These are phyloP conservation scores for Rhizopogon salebrosus DNA, from an alignment of 768 basidiomycete genomes.

Conservation along the genomic window DNA sequence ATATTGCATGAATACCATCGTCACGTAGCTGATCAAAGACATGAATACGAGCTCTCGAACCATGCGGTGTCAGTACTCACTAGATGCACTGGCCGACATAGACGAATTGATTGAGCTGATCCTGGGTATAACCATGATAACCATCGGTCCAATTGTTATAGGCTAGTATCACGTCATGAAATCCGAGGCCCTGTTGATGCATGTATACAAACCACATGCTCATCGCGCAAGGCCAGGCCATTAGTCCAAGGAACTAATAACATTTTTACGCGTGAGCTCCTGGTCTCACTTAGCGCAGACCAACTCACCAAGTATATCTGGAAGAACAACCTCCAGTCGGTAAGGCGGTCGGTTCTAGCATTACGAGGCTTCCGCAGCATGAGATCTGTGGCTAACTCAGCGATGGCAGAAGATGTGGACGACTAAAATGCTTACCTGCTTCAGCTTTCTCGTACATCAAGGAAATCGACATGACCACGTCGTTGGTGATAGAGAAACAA, in stretches of 20 bases:
- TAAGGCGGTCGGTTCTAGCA: slow-evolving; percentile 43
- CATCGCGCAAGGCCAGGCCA: slow-evolving; percentile 44
- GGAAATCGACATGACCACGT: slow-evolving; percentile 46
- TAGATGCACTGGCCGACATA: slow-evolving; percentile 41
- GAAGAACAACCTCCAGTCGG: slow-evolving; percentile 42
- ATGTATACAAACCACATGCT: slow-evolving; percentile 36
- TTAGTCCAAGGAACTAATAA: slow-evolving; percentile 36
- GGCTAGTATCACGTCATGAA: slow-evolving; percentile 33
- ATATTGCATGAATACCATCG: slow-evolving; percentile 43
- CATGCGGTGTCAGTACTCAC: slow-evolving; percentile 21
- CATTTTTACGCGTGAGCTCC: slow-evolving; percentile 1
- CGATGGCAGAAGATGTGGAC: background rate
- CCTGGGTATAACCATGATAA: slow-evolving; percentile 27
- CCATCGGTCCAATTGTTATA: slow-evolving; percentile 36
- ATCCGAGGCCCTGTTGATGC: slow-evolving; percentile 31
- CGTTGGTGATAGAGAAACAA: slow-evolving; percentile 50
- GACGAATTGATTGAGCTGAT: slow-evolving; percentile 30
- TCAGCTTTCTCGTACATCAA: slow-evolving; percentile 51
- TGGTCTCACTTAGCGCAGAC: background rate
- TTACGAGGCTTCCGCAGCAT: slow-evolving; percentile 46
- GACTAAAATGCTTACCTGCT: slow-evolving; percentile 26
- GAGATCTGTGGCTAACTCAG: slow-evolving; percentile 27
- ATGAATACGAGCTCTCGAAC: background rate
- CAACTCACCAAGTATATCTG: slow-evolving; percentile 42
- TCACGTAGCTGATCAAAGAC: slow-evolving; percentile 33